A percentile compares a stretch with the other conserved stretches of the same genome.
Conservation (phyloP, 139 green algal genomes). For the Spirogloea muscicola region DNA sequence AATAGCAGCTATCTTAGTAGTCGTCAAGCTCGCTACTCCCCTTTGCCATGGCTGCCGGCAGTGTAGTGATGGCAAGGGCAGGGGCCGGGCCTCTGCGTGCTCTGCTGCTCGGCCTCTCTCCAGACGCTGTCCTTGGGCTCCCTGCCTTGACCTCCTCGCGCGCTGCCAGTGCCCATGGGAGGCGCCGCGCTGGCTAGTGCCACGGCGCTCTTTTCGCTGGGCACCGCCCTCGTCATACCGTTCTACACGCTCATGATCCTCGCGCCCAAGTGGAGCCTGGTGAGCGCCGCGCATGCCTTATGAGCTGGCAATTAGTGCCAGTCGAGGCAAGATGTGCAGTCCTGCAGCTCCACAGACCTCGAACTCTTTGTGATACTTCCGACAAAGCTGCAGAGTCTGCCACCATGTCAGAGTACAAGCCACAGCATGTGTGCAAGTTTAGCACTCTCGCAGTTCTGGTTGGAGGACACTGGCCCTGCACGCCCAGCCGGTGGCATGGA, state of each 20-base stretch:
- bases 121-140: too few species aligned
- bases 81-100: too few species aligned
- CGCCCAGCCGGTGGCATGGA: neutral
- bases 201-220: conserved; percentile 9
- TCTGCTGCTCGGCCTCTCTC: too few species aligned
- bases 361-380: neutral
- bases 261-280: conserved; percentile 16
- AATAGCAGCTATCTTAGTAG: too few species aligned
- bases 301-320: too few species aligned
- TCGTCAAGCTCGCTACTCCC: too few species aligned
- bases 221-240: conserved; percentile 15
- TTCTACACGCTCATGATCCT: conserved; percentile 24
- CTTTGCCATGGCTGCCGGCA: too few species aligned
- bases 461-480: neutral
- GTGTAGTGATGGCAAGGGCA: too few species aligned
- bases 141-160: too few species aligned
- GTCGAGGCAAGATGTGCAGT: neutral
- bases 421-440: neutral
- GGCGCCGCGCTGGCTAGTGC: too few species aligned
- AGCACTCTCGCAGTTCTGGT: neutral
- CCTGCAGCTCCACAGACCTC: neutral
- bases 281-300: too few species aligned
- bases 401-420: neutral
- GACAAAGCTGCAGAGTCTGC: neutral
- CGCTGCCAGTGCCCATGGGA: too few species aligned